Evolutionary conservation across 83 land plant species (phyloP), one percentile per base, ranked within the genome.

Genomic region (Larix sibirica): DNA sequence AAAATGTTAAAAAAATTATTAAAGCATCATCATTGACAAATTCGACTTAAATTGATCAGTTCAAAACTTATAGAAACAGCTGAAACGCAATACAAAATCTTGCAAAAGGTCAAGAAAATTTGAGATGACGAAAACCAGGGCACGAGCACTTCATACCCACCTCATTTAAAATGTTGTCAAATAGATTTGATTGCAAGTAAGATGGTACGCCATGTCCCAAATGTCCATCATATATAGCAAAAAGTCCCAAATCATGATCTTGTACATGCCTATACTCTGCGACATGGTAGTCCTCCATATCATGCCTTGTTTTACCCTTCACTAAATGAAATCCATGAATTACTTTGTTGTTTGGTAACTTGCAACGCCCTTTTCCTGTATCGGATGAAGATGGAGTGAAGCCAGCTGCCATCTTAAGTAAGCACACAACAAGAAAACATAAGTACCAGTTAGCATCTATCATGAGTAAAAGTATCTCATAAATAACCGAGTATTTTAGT

Each of bases 171-270:
- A 96, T 96, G 80, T 96, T 96, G 81, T 90, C 75, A 80, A 94
- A 96, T 8, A 96, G 90, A 67, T 94, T 75, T 21, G 70, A 79
- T 38, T 89, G 87, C 77, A 96, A 74, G 70, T 94, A 96, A 61
- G 67, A 84, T 8, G 98, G 92, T 1, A 96, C 96, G 63, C 83
- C 40, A 67, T 94, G 87, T 21, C 98, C 95, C 36, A 96, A 61
- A 82, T 96, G 98, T 24, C 98, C 98, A 86, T 96, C 98, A 79
- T 89, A 96, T 74, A 96, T 94, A 7, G 97, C 98, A 84, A 92
- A 96, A n/a, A 96, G 81, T 0, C 98, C 98, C 40, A 96, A 88
- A 62, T 91, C 91, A 14, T 91, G 87, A 6, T 82, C 79, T 13
- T 86, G 83, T 18, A 79, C 83, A 47, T 24, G 82, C 80, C 74